Base-by-base conservation (phyloP, 257 asterid species). In the Fraxinus pennsylvanica region DNA sequence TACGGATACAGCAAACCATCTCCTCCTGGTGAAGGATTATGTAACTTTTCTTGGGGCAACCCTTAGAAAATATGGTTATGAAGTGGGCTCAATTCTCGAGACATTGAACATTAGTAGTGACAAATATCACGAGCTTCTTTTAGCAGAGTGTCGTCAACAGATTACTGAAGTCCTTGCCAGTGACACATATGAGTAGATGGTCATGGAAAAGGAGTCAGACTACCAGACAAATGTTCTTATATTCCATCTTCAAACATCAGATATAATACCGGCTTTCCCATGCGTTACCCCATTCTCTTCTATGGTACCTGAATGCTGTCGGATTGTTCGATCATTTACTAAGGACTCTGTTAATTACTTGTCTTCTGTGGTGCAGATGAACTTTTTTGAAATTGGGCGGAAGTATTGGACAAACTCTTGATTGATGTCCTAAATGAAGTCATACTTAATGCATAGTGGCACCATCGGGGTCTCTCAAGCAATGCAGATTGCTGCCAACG, bases 41-140 rank as follows among this genome's bases (percentile, higher is more conserved):
- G 99, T 90, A 79, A 92, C 99, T 69, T 97, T 94, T 76, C 89
- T 94, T 41, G 99, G 99, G 73, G 89, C 97, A 52, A 94, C 99
- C 6, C 91, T 94, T 13, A 86, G 94, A 78, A 96, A 92, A 39
- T 94, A 92, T 29, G 98, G 98, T 59, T 94, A 92, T 57, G 97
- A 92, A 82, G 98, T 92, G 77, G 86, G 85, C 63, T n/a, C 91
- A 21, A 83, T 94, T 75, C 97, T 94, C 6, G 88, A 85, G 70
- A 92, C 98, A 19, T 84, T 94, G 29, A 90, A 92, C 79, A 90
- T 96, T 29, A 86, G 96, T 19, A 90, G 97, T 27, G 93, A 88
- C 10, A 94, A 92, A 67, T 94, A 94, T 74, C 98, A 94, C 54
- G 92, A 87, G 84, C 94, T 94, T 79, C 97, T 94, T 79, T 83